Base-by-base conservation (phyloP, 352 stramenopile genomes). In the Phytophthora sp. region DNA sequence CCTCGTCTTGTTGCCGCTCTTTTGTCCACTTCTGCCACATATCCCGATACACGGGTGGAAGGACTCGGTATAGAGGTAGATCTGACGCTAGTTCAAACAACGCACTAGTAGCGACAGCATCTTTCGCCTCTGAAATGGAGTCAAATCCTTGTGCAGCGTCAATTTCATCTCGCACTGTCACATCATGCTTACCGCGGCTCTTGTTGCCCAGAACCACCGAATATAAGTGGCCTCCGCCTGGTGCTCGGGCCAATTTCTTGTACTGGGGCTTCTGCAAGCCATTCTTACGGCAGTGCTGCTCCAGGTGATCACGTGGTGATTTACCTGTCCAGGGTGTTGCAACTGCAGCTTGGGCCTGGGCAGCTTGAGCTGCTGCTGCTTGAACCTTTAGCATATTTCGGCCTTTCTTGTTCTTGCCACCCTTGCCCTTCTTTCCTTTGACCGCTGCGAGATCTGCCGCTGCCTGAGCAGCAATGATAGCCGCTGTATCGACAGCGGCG, bases 221-320 rank as follows among this genome's bases (percentile, higher is more conserved):
- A 49, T 94, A 93, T 20, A 78, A 60, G 21, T 86, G 74, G 4
- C 60, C 62, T 31, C 65, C 63, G 4, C 43, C 48, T 65, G 49
- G 37, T 2, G 32, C 24, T 52, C 35, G 67, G 55, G 11, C 51
- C 35, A 67, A 66, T 69, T 80, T 80, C 53, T 88, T 89, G 72
- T 87, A 98, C 45, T 90, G 81, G 1, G 94, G 91, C 34, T 76
- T 78, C 1, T 80, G 76, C 52, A 93, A 59, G 37, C 95, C 94
- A 60, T 89, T 69, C 59, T 98, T 97, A 37, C 82, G 83, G 68
- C 90, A 98, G 28, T 88, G 76, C 43, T 98, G 88, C 24, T 97
- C 74, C 28, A 98, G 69, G 27, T 95, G 82, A 49, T 97, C 82
- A 27, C 94, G 77, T 3, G 95, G 94, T 3, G 89, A 97, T 41